A percentile compares a stretch with the other conserved stretches of the same genome.
phyloP scores from a whole-genome alignment of 345 rosid species.

The Syzygium aromaticum region DNA sequence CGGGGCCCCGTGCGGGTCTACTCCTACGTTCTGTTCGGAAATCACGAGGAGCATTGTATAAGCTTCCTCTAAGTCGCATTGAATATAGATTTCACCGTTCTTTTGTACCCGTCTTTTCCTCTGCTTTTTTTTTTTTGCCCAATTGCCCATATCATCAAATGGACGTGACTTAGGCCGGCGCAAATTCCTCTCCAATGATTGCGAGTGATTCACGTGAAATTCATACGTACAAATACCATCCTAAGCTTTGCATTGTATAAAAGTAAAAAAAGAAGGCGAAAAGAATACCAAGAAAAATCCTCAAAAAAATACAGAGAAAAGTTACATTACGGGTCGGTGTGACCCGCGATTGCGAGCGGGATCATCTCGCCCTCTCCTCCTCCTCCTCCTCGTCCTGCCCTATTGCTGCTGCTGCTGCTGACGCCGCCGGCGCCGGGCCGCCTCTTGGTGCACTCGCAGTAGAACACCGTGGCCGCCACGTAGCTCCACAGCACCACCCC shows the following conservation, averaged over 20 bases:
- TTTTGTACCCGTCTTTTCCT: no score
- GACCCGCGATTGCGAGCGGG: background rate
- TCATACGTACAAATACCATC: background rate
- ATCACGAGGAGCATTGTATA: no score
- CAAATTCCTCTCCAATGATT: background rate
- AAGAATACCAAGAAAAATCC: background rate
- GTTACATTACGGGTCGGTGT: background rate
- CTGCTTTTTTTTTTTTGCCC: background rate
- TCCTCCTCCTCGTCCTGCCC: background rate
- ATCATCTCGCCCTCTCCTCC: constrained; percentile 1
- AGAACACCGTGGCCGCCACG: constrained; percentile 49
- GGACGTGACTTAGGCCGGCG: background rate
- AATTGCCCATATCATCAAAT: background rate
- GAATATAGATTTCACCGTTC: no score
- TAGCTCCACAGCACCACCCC: constrained; percentile 48
- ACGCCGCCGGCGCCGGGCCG: constrained; percentile 1
- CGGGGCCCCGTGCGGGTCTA: no score
- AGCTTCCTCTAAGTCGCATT: no score
- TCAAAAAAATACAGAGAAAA: background rate
- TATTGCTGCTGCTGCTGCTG: background rate
- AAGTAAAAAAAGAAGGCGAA: background rate
- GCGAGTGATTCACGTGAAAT: background rate
- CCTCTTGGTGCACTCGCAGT: constrained; percentile 45
- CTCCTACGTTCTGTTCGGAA: no score
- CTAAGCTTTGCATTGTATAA: background rate